Evolutionary conservation across 352 stramenopile genomes (phyloP).

Genomic region (Globisporangium acanthophoron): DNA sequence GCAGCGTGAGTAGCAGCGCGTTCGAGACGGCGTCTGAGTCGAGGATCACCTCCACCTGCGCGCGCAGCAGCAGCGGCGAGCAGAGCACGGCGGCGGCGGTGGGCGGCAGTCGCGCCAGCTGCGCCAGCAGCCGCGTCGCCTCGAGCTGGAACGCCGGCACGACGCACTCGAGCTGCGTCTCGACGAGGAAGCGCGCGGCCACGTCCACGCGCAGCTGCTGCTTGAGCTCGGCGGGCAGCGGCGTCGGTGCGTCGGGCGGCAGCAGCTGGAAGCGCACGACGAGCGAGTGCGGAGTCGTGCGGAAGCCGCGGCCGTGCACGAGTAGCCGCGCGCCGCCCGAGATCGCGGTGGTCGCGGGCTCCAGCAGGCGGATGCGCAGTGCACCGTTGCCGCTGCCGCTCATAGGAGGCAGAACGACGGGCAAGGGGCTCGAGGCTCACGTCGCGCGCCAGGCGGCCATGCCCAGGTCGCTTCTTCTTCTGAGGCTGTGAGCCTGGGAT

Average conservation of each 20-base stretch:
- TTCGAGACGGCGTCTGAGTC: conserved; percentile 56
- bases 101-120: conserved; percentile 31
- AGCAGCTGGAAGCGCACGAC: conserved; percentile 48
- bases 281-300: conserved; percentile 51
- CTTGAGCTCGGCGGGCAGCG: background rate
- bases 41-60: conserved; percentile 55
- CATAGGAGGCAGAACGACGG: background rate
- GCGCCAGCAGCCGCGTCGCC: conserved; percentile 24
- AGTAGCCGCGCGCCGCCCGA: conserved; percentile 45
- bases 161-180: conserved; percentile 57
- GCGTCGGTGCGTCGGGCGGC: conserved; percentile 10
- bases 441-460: no score
- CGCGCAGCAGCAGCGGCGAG: conserved; percentile 41
- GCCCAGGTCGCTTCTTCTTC: background rate
- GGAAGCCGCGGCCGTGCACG: conserved; percentile 59
- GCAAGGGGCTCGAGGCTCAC: background rate
- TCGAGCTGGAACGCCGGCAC: conserved; percentile 43
- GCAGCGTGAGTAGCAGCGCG: conserved; percentile 33
- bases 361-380: conserved; percentile 47
- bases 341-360: conserved; percentile 39
- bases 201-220: conserved; percentile 28
- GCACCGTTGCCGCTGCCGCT: background rate
- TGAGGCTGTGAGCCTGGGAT: background rate
- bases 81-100: conserved; percentile 34
- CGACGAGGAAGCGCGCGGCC: conserved; percentile 35